Base-by-base conservation (phyloP, 2,329 filamentous ascomycete species). In the Aspergillaceae sp. region DNA sequence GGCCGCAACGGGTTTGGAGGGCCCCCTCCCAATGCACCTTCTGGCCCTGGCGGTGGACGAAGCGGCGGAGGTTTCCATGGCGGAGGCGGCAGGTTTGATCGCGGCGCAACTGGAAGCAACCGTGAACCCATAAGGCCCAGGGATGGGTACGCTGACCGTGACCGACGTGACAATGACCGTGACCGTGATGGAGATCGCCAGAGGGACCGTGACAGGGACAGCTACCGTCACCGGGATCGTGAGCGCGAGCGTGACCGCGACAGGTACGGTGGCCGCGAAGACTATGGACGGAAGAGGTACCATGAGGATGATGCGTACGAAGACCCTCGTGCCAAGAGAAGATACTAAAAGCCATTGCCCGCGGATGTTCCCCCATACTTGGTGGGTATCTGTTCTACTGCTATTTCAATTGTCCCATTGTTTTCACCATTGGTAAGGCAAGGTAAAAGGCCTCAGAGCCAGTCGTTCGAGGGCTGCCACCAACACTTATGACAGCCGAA, bases 261-360 rank as follows among this genome's bases (percentile, higher is more conserved):
- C 50, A 65, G 70, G 49, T 70, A 73, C 41, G 64, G 63, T 47
- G 68, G 71, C 53, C 71, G 75, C 42, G 74, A 79, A 54, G 77
- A 77, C 43, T 72, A 76, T 48, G 71, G 67, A 68, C 79, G 63
- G 78, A 86, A 74, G 61, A 80, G 83, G 63, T 76, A 82, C 44
- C 88, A 86, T 67, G 89, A 94, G 44, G 85, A 84, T 61, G 82
- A 83, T 63, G 78, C 80, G 54, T 84, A 90, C 70, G 88, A 95
- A 62, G 90, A 95, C 67, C 73, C 75, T 43, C 75, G 79, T 56
- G 74, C 72, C 57, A 75, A 78, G 62, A 73, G 79, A 61, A 73
- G 79, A 61, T 83, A 82, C 63, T 82, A 68, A 66, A 40, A 45
- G 38, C 38, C 33, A 37, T 40, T 29, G 40, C 44, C 41, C 36